Percentiles rank a stretch among this genome's conserved stretches.
Evolutionary conservation across 768 basidiomycete species (phyloP).

Genomic region (Termitomyces sp.): DNA sequence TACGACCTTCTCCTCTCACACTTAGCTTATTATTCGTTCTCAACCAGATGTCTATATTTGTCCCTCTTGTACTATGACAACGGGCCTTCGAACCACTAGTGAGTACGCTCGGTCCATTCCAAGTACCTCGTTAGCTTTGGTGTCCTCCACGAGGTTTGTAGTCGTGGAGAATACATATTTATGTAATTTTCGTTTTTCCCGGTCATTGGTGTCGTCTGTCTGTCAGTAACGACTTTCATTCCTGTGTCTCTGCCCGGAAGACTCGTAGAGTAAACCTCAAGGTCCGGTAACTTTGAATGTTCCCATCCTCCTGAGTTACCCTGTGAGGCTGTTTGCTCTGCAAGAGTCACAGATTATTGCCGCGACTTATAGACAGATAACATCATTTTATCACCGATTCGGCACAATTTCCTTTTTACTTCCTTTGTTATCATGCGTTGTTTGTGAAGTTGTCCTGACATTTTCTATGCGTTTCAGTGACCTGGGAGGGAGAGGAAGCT

Average conservation of each 20-base stretch:
- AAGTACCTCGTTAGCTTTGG: conserved; percentile 23
- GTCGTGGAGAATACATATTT: conserved; percentile 27
- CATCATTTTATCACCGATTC: conserved; percentile 2
- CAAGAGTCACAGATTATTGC: conserved; percentile 14
- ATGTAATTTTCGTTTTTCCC: conserved; percentile 22
- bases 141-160: conserved; percentile 26
- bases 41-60: conserved; percentile 52
- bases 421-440: not conserved
- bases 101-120: conserved; percentile 48
- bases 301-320: conserved; percentile 16
- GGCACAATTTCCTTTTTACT: conserved; percentile 7
- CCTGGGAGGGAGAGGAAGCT: conserved; percentile 66
- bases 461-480: conserved; percentile 39
- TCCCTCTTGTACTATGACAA: conserved; percentile 48
- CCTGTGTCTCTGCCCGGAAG: conserved; percentile 13
- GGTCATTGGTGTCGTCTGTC: conserved; percentile 11
- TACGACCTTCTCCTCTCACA: not conserved
- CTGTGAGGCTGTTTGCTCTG: conserved; percentile 19
- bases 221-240: conserved; percentile 15
- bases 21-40: not conserved
- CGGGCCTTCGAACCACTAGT: conserved; percentile 67
- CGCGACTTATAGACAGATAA: conserved; percentile 8
- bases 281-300: conserved; percentile 16
- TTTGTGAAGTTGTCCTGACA: conserved; percentile 14
- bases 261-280: conserved; percentile 17